Base-by-base conservation (phyloP, 768 basidiomycete genomes). In the Cyclocybe cylindracea region DNA sequence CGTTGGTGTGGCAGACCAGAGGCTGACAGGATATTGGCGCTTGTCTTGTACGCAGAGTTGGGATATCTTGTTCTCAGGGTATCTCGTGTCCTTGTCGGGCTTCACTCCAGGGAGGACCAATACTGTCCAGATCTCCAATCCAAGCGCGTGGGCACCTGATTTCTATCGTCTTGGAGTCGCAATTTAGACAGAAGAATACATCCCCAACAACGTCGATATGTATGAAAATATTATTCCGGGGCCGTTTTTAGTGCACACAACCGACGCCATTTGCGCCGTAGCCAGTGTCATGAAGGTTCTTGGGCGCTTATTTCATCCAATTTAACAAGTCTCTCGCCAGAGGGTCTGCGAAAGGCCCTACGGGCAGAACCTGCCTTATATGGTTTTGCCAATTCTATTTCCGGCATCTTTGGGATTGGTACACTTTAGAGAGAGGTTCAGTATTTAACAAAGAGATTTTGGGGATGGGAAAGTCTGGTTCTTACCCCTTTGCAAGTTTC, bases 31-130 rank as follows among this genome's bases (percentile, higher is more conserved):
- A 24, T 24, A 24, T 24, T 5, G 24, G 24, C 24, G 24, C 24
- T 24, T 24, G 24, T 24, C 24, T 24, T 24, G 24, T 24, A 24
- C 5, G 4, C 48, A 79, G 78, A 77, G 66, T 61, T 78, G 78
- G 77, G 73, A 78, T 54, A 77, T 74, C 44, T 38, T 76, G 13
- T 61, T 71, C 29, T 61, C 66, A 0, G 77, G 76, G 11, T 78
- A 72, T 56, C 61, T 74, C 16, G 65, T 78, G 1, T 67, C 72
- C 14, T 63, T 77, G 32, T 51, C 73, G 13, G 78, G 77, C 2
- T 79, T 78, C 62, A 70, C 65, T 16, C 57, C 76, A 7, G 78
- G 77, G 11, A 71, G 71, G 55, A 74, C 66, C 10, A 78, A 79
- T 60, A 76, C 71, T 1, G 67, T 78, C 31, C 62, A 69, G 46